phyloP scores from a whole-genome alignment of 1,284 basidiomycete species.

The Fistulina hepatica region DNA sequence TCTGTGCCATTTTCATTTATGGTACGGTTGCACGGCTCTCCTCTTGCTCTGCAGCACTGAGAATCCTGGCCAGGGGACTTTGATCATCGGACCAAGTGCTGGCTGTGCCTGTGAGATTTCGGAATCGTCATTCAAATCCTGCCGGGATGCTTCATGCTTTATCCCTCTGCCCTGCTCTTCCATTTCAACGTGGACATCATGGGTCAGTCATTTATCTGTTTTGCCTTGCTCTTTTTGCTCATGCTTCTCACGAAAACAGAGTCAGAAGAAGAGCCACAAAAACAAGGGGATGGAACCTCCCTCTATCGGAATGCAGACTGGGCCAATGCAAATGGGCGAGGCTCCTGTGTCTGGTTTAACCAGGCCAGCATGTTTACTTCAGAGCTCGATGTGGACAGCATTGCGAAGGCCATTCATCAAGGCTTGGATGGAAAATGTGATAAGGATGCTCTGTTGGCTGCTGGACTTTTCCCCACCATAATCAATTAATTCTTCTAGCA shows the following conservation, averaged over 20 bases:
- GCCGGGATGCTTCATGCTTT: slow-evolving; percentile 18
- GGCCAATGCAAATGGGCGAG: slow-evolving; percentile 7
- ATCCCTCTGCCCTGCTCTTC: slow-evolving; percentile 22
- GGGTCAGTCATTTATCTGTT: slow-evolving; percentile 2
- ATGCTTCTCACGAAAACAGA: too few species aligned
- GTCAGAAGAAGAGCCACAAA: too few species aligned
- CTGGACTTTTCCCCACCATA: too few species aligned
- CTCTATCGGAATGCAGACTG: too few species aligned
- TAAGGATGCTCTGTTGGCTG: too few species aligned
- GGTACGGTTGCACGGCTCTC: neutral
- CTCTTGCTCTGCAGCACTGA: neutral
- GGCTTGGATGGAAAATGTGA: too few species aligned
- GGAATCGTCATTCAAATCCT: slow-evolving; percentile 21
- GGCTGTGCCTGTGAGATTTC: slow-evolving; percentile 24
- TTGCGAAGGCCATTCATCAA: slow-evolving; percentile 4
- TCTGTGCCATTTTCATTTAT: slow-evolving; percentile 1
- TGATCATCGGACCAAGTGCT: slow-evolving; percentile 16
- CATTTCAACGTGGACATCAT: slow-evolving; percentile 25
- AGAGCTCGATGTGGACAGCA: slow-evolving; percentile 12
- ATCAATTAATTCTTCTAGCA: too few species aligned
- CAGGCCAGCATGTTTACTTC: slow-evolving; percentile 18
- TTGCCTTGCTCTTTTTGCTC: too few species aligned
- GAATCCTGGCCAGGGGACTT: slow-evolving; percentile 12
- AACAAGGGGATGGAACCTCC: too few species aligned
- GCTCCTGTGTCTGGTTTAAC: slow-evolving; percentile 14